Evolutionary conservation across 768 basidiomycete genomes (phyloP), one percentile per base, ranked within the genome.

Genomic region (Rhodotorula sphaerocarpa): DNA sequence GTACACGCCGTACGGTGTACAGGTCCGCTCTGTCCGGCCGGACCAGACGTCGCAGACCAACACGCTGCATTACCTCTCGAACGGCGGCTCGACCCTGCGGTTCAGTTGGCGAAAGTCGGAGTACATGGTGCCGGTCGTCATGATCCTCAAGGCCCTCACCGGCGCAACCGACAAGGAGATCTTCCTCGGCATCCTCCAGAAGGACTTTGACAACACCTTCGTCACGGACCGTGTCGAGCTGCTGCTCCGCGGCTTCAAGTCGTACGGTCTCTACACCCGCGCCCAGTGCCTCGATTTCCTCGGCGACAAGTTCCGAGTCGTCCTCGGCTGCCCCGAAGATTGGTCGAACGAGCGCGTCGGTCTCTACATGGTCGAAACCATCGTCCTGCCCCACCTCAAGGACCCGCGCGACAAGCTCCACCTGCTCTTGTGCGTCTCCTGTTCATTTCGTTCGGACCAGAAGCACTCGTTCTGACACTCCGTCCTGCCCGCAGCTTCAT

Each of bases 51-150:
- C 87, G 63, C 82, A 84, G 53, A 99, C 95, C 48, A 97, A 97
- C 76, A 88, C 86, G 25, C 82, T 99, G n/a, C 95, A 99, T 74
- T 99, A 97, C 75, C 84, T 97, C 46, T 85, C 89, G 23, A 93
- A 92, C 67, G 95, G 95, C 48, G 91, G 84, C 70, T 89, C 92
- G n/a, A 97, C 91, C 81, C 77, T 97, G 23, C 85, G 95, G 25
- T 97, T 99, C 77, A 88, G 83, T 73, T 95, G 89, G 89, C 79
- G 93, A 56, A 99, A 97, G 76, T 88, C 93, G 74, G 95, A 99
- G 81, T 99, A 92, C 74, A 88, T 93, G 58, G 88, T 99, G 45
- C 95, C 95, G 9, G 87, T 96, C 75, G 91, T 97, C 85, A 82
- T 99, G 47, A 80, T 97, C 71, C 81, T 99, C 69, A 97, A 97